Percentiles rank a stretch among this genome's conserved stretches.
Conservation (phyloP, 2,329 filamentous ascomycete genomes). For the Aspergillus versicolor region DNA sequence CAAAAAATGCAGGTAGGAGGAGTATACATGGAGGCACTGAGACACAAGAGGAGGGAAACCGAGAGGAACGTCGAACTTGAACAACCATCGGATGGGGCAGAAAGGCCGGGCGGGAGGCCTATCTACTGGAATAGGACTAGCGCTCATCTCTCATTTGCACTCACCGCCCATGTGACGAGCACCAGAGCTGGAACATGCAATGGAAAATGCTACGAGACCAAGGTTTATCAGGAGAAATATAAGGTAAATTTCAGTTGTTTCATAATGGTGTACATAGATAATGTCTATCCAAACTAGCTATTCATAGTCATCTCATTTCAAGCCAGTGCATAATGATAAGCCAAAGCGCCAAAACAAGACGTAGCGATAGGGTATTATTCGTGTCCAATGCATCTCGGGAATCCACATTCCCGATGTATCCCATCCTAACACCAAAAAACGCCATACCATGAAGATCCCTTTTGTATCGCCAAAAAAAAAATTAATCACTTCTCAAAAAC, state of each 20-base stretch:
- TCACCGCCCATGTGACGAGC: slow-evolving; percentile 10
- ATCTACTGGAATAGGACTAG: background rate
- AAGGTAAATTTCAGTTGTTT: background rate
- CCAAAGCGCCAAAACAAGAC: slow-evolving; percentile 3
- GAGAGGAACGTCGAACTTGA: background rate
- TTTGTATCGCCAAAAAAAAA: background rate
- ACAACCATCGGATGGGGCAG: slow-evolving; percentile 2
- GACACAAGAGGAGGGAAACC: background rate
- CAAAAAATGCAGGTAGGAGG: background rate
- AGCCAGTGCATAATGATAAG: background rate
- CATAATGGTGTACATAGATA: slow-evolving; percentile 7
- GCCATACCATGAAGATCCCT: slow-evolving; percentile 8
- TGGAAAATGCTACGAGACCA: too few relatives aligned
- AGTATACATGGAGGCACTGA: slow-evolving; percentile 1
- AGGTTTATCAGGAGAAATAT: background rate
- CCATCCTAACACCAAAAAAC: slow-evolving; percentile 12
- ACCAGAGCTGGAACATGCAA: too few relatives aligned
- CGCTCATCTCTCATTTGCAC: background rate
- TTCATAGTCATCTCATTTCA: background rate
- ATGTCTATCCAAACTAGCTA: slow-evolving; percentile 5
- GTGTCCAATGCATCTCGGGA: slow-evolving; percentile 15
- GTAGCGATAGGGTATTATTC: slow-evolving; percentile 18
- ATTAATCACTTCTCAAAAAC: background rate
- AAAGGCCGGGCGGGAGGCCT: slow-evolving; percentile 1
- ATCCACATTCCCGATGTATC: slow-evolving; percentile 1